Evolutionary conservation across 306 rosid species (phyloP).

Genomic region (Parietaria judaica): DNA sequence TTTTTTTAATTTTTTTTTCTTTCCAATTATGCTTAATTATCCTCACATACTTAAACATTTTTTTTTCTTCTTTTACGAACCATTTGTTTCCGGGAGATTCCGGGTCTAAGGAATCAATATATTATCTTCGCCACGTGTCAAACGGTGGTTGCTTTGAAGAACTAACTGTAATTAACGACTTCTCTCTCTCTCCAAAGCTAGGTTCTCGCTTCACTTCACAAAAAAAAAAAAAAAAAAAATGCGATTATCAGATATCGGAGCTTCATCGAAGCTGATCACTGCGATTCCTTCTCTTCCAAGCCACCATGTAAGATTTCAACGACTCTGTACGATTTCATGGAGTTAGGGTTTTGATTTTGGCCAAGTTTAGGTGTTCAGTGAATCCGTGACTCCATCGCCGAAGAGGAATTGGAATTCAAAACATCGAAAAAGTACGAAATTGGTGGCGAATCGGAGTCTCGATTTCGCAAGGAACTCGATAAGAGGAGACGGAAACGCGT

Average conservation of each 20-base stretch:
- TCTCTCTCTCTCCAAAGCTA: not conserved
- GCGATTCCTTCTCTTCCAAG: conserved; percentile 33
- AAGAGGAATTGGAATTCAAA: conserved; percentile 23
- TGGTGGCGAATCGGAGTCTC: conserved; percentile 17
- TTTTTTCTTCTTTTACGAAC: no score
- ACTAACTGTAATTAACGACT: conserved; percentile 6
- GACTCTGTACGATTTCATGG: not conserved
- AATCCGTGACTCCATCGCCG: conserved; percentile 18
- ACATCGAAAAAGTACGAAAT: conserved; percentile 10
- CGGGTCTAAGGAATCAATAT: no score
- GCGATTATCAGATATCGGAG: conserved; percentile 30
- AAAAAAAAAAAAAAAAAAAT: conserved; percentile 20
- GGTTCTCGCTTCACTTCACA: not conserved
- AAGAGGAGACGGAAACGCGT: conserved; percentile 33
- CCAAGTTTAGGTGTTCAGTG: conserved; percentile 25
- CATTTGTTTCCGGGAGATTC: no score
- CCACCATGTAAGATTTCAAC: conserved; percentile 22
- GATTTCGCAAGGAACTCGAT: conserved; percentile 29
- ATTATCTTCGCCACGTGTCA: conserved; percentile 16
- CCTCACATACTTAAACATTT: no score
- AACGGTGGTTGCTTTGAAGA: not conserved
- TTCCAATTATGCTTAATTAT: no score
- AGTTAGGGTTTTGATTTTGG: not conserved
- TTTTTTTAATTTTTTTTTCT: no score
- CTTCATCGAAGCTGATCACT: conserved; percentile 25